A percentile compares a stretch with the other conserved stretches of the same genome.
These are phyloP conservation scores for Sphagnurus paluster DNA, from an alignment of 1,284 basidiomycete species.

Conservation along the genomic window DNA sequence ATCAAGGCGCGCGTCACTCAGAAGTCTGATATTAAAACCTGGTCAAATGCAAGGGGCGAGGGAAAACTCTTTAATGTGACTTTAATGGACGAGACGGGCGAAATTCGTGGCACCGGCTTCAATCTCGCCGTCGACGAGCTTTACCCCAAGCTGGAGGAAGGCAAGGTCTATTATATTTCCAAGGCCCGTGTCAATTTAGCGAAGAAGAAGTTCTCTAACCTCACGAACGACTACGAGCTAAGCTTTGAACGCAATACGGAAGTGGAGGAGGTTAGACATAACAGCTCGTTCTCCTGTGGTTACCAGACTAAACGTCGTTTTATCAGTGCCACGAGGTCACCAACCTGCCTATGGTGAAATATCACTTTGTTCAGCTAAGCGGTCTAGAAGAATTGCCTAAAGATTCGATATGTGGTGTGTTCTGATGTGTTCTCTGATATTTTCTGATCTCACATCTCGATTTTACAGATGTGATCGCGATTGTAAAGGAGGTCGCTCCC, in stretches of 20 bases:
- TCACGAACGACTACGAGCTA: conserved; percentile 95
- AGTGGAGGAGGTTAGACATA: conserved; percentile 66
- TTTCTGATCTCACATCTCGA: conserved; percentile 16
- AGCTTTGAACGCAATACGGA: conserved; percentile 83
- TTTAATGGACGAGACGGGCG: conserved; percentile 93
- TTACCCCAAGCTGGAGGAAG: conserved; percentile 85
- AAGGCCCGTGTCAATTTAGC: conserved; percentile 92
- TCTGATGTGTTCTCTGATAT: conserved; percentile 18
- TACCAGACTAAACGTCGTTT: conserved; percentile 12
- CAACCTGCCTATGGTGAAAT: conserved; percentile 80
- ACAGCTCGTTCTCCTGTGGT: background rate
- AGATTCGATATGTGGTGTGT: conserved; percentile 77
- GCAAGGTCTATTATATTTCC: conserved; percentile 91
- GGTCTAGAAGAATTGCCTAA: conserved; percentile 68
- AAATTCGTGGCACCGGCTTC: conserved; percentile 92
- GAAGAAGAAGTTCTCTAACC: conserved; percentile 95
- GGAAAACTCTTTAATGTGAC: conserved; percentile 95
- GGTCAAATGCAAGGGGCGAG: conserved; percentile 90
- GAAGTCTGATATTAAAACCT: conserved; percentile 89
- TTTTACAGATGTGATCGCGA: conserved; percentile 80
- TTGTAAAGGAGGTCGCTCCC: conserved; percentile 80
- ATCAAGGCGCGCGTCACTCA: conserved; percentile 94
- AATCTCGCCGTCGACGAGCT: conserved; percentile 86
- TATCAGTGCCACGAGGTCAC: conserved; percentile 73
- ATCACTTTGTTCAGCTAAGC: conserved; percentile 76